Evolutionary conservation across 2,329 filamentous ascomycete genomes (phyloP), one percentile per base, ranked within the genome.

Genomic region (Metarhizium humberi): DNA sequence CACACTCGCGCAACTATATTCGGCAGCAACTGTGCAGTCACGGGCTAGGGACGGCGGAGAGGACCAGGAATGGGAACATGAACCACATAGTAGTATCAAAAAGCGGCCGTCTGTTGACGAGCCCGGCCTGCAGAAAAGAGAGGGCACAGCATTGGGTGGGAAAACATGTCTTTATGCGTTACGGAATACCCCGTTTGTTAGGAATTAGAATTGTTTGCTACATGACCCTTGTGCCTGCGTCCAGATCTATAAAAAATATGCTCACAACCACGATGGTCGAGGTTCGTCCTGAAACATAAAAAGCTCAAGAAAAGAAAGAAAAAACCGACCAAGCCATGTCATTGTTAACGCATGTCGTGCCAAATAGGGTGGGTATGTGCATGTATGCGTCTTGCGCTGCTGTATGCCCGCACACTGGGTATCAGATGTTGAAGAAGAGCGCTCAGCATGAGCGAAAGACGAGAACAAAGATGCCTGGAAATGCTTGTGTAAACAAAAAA

Each of bases 401-500:
- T 45, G 42, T 45, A 45, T 45, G 42, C 42, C 42, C 34, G 52
- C 52, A 54, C 36, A 46, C 32, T 13, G 52, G 51, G 52, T 54
- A 54, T 54, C 52, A 50, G 40, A 18, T n/a, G 14, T 32, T 46
- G 45, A 36, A 53, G 6, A 20, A 20, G 18, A 20, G 13, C 38
- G 8, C 16, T 7, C 25, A 18, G 30, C 25, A 3, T 36, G 43
- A 47, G 40, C 43, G 36, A 50, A 57, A 59, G 20, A 52, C 57
- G 51, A 49, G 51, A 53, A 34, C 18, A 47, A 50, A 50, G 51
- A 55, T 45, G 6, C 6, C 6, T 18, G 7, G 42, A 8, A 16
- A 11, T 16, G n/a, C 32, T 10, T 55, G 58, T 56, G 59, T 60
- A 55, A 25, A 25, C 25, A 25, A 25, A 25, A 25, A 25, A 25